Evolutionary conservation across 768 basidiomycete genomes (phyloP).

Genomic region (Lactarius sanguifluus): DNA sequence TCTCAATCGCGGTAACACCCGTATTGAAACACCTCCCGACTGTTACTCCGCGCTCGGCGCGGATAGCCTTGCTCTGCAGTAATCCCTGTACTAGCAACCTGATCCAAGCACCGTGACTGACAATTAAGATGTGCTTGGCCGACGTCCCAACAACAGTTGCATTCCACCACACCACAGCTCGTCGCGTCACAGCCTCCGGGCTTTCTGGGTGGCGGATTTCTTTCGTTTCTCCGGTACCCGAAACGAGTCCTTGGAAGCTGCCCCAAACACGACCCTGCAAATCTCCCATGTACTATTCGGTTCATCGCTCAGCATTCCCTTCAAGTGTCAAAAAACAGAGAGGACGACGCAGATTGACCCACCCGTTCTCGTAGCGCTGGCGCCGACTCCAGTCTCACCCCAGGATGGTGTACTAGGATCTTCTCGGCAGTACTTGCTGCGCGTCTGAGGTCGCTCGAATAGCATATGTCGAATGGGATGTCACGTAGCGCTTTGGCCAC

Average conservation of each 20-base stretch:
- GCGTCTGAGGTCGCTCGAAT: conserved; percentile 70
- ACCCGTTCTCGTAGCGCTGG: conserved; percentile 66
- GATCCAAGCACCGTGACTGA: conserved; percentile 69
- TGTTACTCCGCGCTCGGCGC: conserved; percentile 37
- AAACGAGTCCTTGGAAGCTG: not conserved
- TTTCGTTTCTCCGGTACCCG: conserved; percentile 1
- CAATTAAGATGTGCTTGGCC: conserved; percentile 46
- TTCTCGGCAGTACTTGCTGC: conserved; percentile 71
- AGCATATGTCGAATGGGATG: conserved; percentile 57
- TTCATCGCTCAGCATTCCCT: not conserved
- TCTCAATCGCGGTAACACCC: conserved; percentile 59
- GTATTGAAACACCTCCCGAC: conserved; percentile 49
- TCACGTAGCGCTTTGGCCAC: conserved; percentile 55
- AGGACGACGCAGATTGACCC: conserved; percentile 29
- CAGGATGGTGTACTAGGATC: conserved; percentile 56
- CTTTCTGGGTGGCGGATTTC: conserved; percentile 29
- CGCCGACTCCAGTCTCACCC: conserved; percentile 44
- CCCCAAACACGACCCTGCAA: conserved; percentile 48
- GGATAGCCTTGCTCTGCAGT: conserved; percentile 42
- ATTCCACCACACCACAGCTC: conserved; percentile 66
- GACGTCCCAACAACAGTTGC: conserved; percentile 38
- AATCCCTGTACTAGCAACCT: conserved; percentile 50
- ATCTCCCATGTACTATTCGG: conserved; percentile 56
- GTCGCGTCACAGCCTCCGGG: conserved; percentile 32
- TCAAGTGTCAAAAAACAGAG: not conserved